These are phyloP conservation scores for Ambrosiella beaveri DNA, from an alignment of 2,329 filamentous ascomycete genomes.

Conservation along the genomic window DNA sequence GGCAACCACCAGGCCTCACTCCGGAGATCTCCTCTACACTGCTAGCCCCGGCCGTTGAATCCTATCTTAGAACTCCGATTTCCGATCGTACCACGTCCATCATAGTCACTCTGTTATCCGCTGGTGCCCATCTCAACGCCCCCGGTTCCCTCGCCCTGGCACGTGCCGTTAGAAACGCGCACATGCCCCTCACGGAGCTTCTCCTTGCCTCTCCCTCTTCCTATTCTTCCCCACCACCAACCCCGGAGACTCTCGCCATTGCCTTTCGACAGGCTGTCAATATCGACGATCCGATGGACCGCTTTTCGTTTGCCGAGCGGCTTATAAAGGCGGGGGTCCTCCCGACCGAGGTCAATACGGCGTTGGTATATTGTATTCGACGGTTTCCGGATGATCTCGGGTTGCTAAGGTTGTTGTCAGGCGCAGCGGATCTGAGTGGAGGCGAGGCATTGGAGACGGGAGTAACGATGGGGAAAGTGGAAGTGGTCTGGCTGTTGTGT, in stretches of 20 bases:
- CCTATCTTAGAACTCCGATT: constrained; percentile 23
- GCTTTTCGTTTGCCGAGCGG: constrained; percentile 31
- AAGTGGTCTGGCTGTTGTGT: constrained; percentile 31
- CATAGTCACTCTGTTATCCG: constrained; percentile 29
- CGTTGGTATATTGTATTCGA: constrained; percentile 32
- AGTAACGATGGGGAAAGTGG: constrained; percentile 27
- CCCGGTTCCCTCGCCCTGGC: constrained; percentile 34
- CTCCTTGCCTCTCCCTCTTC: constrained; percentile 22
- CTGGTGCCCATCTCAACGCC: constrained; percentile 38
- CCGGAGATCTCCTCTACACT: constrained; percentile 26
- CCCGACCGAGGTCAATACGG: constrained; percentile 30
- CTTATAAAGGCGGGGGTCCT: constrained; percentile 32
- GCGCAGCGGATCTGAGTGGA: constrained; percentile 31
- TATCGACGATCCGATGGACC: constrained; percentile 32
- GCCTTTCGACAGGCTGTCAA: constrained; percentile 36
- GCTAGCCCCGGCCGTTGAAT: constrained; percentile 34
- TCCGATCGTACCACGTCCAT: constrained; percentile 26
- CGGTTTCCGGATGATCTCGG: constrained; percentile 31
- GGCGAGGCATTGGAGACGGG: constrained; percentile 31
- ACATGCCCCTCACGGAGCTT: constrained; percentile 29
- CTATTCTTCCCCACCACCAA: constrained; percentile 19
- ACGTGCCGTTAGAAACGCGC: constrained; percentile 30
- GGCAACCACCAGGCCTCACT: constrained; percentile 19
- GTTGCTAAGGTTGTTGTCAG: constrained; percentile 28
- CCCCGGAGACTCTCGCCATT: constrained; percentile 26